Evolutionary conservation across 2,329 filamentous ascomycete genomes (phyloP), one percentile per base, ranked within the genome.

Genomic region (Seiridium cupressi): DNA sequence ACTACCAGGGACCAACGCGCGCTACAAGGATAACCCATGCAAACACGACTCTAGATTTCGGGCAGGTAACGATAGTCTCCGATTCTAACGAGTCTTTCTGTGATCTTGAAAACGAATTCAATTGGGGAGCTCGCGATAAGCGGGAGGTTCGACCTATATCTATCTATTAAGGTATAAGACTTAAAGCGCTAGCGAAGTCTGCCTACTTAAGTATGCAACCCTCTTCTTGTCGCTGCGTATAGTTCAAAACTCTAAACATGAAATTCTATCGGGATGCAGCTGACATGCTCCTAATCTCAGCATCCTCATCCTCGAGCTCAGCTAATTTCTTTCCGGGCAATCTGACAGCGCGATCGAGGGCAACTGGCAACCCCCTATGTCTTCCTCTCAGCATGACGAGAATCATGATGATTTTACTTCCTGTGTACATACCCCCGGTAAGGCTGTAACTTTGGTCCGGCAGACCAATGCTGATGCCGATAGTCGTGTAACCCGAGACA

Each of bases 401-500:
- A 34, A 44, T 60, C 59, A 40, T 57, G 44, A 57, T 48, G 55
- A 57, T 57, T n/a, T 57, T 57, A 64, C 79, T 83, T 5, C 80
- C 75, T 0, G 75, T 73, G 49, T 81, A 80, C 77, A 83, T 85
- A 0, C 79, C 77, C 0, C 84, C 84, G 51, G 77, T 78, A 61
- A 88, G 84, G 51, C 81, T 84, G 66, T 81, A 85, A 6, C 80
- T 76, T 61, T 77, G 72, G 3, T 77, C 73, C 0, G 84, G 81
- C 11, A 84, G 72, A 0, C 85, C 85, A 3, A 83, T 78, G 56
- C 79, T 83, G 26, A 88, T 79, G 1, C 85, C 84, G 3, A 88
- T 84, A 58, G 82, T 85, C 6, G 84, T 84, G 64, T 88, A 88
- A 0, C 78, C 83, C 5, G 77, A 81, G 0, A 83, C 81, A 5